Conservation (phyloP, 2,329 filamentous ascomycete genomes). For the Aspergillus ochraceus region DNA sequence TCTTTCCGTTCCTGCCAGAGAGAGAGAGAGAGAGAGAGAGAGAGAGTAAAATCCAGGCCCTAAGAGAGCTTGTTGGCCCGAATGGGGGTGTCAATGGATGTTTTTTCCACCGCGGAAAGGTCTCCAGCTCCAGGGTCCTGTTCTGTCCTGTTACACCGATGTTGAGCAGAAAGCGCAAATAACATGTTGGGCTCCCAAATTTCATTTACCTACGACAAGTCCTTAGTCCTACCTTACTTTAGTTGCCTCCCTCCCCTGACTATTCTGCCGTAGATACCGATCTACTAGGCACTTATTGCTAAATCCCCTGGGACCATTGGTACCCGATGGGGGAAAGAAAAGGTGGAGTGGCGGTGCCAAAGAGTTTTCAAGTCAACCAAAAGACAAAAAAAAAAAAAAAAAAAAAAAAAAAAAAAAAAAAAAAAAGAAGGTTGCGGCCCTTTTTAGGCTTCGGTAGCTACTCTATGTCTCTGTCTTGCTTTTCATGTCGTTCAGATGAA, state of each 20-base stretch:
- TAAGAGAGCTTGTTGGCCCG: conserved; percentile 5
- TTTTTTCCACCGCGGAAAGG: conserved; percentile 1
- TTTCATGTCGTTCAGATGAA: neutral
- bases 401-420: neutral
- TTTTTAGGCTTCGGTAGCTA: neutral
- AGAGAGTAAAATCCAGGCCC: neutral
- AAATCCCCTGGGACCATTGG: neutral
- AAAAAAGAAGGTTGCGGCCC: neutral
- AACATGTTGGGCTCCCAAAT: neutral
- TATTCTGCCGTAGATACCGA: neutral
- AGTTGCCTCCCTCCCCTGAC: neutral
- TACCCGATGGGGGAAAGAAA: conserved; percentile 7
- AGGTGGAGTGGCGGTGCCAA: conserved; percentile 1
- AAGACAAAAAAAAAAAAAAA: neutral
- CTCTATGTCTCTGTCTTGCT: neutral
- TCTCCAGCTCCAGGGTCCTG: neutral
- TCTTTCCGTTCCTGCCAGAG: neutral
- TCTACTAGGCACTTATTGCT: neutral
- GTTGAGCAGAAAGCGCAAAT: no score
- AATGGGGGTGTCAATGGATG: conserved; percentile 6
- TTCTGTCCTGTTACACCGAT: neutral
- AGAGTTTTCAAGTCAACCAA: neutral
- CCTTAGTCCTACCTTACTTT: neutral
- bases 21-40: no score
- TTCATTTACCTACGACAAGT: neutral